These are phyloP conservation scores for Schwanniomyces vanrijiae DNA, from an alignment of 805 yeast species.

Conservation along the genomic window DNA sequence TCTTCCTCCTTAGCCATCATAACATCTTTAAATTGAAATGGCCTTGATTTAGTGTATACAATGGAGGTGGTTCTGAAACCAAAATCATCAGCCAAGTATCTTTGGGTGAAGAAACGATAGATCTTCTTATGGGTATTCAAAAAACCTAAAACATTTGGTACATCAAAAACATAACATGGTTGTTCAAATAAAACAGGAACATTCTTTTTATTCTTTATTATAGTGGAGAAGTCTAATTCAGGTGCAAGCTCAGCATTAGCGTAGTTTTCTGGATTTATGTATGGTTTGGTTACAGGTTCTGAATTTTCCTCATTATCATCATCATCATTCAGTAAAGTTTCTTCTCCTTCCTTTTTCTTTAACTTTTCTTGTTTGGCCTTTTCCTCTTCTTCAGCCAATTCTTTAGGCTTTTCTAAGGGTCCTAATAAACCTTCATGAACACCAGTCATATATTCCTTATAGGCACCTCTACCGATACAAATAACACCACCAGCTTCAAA, in stretches of 20 bases:
- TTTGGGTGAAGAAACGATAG: constrained; percentile 72
- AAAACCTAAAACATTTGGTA: constrained; percentile 81
- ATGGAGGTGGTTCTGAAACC: constrained; percentile 56
- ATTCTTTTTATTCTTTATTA: constrained; percentile 30
- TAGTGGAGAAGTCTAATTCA: constrained; percentile 46
- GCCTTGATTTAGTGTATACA: constrained; percentile 52
- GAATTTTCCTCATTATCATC: constrained; percentile 13
- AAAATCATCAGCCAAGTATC: constrained; percentile 67
- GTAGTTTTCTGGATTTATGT: constrained; percentile 60
- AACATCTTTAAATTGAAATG: constrained; percentile 48
- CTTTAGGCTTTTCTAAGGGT: constrained; percentile 60
- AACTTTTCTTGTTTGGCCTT: constrained; percentile 11
- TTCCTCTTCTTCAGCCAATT: constrained; percentile 20
- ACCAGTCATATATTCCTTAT: constrained; percentile 87
- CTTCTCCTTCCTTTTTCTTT: constrained; percentile 7
- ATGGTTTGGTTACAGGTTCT: constrained; percentile 61
- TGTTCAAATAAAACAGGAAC: constrained; percentile 68
- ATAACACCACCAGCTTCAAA: constrained; percentile 77
- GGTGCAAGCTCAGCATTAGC: constrained; percentile 54
- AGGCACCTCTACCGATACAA: constrained; percentile 94
- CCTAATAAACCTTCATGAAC: constrained; percentile 94
- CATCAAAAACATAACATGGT: constrained; percentile 74
- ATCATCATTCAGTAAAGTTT: constrained; percentile 5
- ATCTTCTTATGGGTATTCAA: constrained; percentile 72
- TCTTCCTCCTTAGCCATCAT: constrained; percentile 62